These are phyloP conservation scores for Stephanodiscus minutulus DNA, from an alignment of 108 stramenopile genomes.

Conservation along the genomic window DNA sequence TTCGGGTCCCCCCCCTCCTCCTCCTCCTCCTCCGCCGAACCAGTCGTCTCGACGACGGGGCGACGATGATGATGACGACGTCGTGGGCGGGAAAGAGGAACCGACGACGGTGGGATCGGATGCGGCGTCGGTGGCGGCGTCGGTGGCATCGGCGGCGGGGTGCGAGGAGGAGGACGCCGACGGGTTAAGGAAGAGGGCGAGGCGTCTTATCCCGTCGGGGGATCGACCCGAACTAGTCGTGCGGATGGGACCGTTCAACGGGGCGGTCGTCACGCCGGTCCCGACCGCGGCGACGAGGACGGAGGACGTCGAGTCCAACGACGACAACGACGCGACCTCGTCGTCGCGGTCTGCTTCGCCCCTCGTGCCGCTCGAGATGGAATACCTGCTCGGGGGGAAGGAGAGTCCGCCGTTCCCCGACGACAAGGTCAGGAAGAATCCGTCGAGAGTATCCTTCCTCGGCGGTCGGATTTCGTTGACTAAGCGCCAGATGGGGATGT, in stretches of 20 bases:
- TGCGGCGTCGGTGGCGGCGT: too few relatives aligned
- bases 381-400: slow-evolving; percentile 11
- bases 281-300: background rate
- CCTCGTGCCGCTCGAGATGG: slow-evolving; percentile 30
- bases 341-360: background rate
- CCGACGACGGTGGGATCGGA: too few relatives aligned
- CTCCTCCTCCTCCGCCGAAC: too few relatives aligned
- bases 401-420: background rate
- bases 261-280: background rate
- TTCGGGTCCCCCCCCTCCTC: slow-evolving; percentile 7
- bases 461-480: slow-evolving; percentile 50
- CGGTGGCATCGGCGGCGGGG: too few relatives aligned
- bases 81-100: background rate
- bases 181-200: background rate
- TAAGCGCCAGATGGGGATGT: slow-evolving; percentile 54
- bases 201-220: background rate
- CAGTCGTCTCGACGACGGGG: too few relatives aligned
- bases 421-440: background rate
- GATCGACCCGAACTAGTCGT: too few relatives aligned
- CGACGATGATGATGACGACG: background rate
- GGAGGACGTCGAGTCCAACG: background rate
- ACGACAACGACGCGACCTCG: background rate
- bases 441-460: slow-evolving; percentile 20
- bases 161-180: too few relatives aligned
- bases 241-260: too few relatives aligned